phyloP scores from a whole-genome alignment of 192 early-diverging fungal genomes.

The Coemansia sp. region DNA sequence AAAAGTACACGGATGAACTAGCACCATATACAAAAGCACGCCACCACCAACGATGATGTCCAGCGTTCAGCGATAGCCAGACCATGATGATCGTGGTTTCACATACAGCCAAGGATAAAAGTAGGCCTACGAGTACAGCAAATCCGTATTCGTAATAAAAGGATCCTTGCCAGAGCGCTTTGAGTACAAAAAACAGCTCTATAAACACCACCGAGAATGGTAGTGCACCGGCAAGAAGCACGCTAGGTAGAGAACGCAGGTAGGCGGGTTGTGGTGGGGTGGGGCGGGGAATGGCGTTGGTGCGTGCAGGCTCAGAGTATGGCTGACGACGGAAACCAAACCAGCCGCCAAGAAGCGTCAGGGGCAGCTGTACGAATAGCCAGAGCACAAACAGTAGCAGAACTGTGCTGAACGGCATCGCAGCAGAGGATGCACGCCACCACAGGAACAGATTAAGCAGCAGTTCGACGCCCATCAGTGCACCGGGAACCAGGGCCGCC shows the following conservation, averaged over 20 bases:
- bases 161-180: slow-evolving; percentile 65
- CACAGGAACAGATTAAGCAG: slow-evolving; percentile 85
- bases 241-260: slow-evolving; percentile 55
- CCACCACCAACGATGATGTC: slow-evolving; percentile 94
- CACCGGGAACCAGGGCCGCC: slow-evolving; percentile 55
- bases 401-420: slow-evolving; percentile 87
- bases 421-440: slow-evolving; percentile 79
- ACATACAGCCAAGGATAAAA: slow-evolving; percentile 58
- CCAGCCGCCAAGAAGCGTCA: slow-evolving; percentile 82
- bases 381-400: slow-evolving; percentile 75
- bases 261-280: slow-evolving; percentile 81
- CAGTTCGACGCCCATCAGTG: slow-evolving; percentile 61
- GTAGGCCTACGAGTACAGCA: slow-evolving; percentile 55
- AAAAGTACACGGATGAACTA: slow-evolving; percentile 73
- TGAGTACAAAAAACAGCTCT: slow-evolving; percentile 67
- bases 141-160: slow-evolving; percentile 66
- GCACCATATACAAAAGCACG: slow-evolving; percentile 75
- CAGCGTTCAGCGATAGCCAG: slow-evolving; percentile 62
- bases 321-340: slow-evolving; percentile 71
- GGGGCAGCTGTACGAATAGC: slow-evolving; percentile 73
- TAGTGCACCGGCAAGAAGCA: slow-evolving; percentile 64
- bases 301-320: slow-evolving; percentile 85
- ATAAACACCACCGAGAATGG: slow-evolving; percentile 73
- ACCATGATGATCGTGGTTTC: slow-evolving; percentile 66
- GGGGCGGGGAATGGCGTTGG: slow-evolving; percentile 89